A percentile compares a stretch with the other conserved stretches of the same genome.
These are phyloP conservation scores for Panaeolus papilionaceus DNA, from an alignment of 768 basidiomycete species.

Conservation along the genomic window DNA sequence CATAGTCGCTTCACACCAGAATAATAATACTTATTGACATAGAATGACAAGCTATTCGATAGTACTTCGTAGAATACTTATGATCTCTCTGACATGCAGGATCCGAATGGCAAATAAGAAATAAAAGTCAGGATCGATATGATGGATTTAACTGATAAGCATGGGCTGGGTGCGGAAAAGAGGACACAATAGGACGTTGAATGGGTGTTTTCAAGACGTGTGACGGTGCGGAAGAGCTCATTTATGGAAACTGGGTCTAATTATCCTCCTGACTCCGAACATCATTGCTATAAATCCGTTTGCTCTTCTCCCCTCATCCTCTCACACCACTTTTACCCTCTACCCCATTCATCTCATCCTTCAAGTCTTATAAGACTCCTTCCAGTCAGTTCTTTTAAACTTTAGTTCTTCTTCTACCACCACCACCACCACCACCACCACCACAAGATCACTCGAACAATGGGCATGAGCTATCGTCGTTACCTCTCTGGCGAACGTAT, in stretches of 20 bases:
- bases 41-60: not conserved
- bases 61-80: not conserved
- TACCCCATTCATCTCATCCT: conserved; percentile 21
- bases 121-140: conserved; percentile 18
- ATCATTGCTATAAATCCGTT: conserved; percentile 32
- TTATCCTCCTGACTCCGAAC: conserved; percentile 31
- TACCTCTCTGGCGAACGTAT: conserved; percentile 87
- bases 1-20: not conserved
- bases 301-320: conserved; percentile 30
- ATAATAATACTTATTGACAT: not conserved
- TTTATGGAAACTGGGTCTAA: conserved; percentile 32
- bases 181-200: conserved; percentile 21
- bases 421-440: conserved; percentile 38
- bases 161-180: conserved; percentile 28
- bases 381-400: not conserved
- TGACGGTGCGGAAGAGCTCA: conserved; percentile 30
- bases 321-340: conserved; percentile 29
- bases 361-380: conserved; percentile 32
- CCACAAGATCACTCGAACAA: conserved; percentile 44
- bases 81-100: not conserved
- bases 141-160: conserved; percentile 25
- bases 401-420: not conserved
- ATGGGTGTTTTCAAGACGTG: conserved; percentile 19
- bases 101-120: conserved; percentile 3
- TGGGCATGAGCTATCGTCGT: conserved; percentile 91